These are phyloP conservation scores for Ceratocystis lukuohia DNA, from an alignment of 2,329 filamentous ascomycete species.

Conservation along the genomic window DNA sequence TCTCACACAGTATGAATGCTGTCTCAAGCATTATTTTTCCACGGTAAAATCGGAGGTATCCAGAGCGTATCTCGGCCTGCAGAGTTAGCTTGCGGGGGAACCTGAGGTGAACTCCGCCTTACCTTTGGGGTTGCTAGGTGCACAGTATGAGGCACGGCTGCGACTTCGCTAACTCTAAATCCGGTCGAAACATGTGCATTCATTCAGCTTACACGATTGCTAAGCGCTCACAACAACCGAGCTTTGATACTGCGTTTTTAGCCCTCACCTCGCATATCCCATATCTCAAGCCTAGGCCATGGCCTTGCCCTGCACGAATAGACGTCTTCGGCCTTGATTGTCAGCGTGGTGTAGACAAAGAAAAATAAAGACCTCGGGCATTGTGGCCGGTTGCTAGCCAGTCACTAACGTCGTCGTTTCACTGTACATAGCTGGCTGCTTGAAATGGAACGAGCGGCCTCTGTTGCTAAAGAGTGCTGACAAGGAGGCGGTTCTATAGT, in stretches of 20 bases:
- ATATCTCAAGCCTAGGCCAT: neutral
- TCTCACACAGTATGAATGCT: neutral
- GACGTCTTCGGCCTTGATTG: neutral
- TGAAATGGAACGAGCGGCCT: no score
- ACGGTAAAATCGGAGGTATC: neutral
- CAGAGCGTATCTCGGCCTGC: neutral
- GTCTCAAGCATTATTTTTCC: neutral
- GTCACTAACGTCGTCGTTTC: no score
- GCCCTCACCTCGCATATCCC: neutral
- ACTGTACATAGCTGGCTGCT: no score
- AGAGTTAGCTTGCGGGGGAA: neutral
- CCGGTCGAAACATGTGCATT: neutral
- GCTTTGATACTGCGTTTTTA: neutral
- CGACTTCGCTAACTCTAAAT: neutral
- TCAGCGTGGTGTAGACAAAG: no score
- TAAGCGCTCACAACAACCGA: neutral
- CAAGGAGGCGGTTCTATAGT: no score
- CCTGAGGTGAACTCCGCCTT: neutral
- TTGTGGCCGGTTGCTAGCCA: no score
- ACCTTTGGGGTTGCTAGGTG: neutral
- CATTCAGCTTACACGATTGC: neutral
- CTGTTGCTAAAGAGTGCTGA: no score
- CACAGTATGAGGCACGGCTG: neutral
- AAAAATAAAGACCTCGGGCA: no score
- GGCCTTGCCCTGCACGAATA: neutral